These are phyloP conservation scores for Daucus carota DNA, from an alignment of 129 eudicot species.

Conservation along the genomic window DNA sequence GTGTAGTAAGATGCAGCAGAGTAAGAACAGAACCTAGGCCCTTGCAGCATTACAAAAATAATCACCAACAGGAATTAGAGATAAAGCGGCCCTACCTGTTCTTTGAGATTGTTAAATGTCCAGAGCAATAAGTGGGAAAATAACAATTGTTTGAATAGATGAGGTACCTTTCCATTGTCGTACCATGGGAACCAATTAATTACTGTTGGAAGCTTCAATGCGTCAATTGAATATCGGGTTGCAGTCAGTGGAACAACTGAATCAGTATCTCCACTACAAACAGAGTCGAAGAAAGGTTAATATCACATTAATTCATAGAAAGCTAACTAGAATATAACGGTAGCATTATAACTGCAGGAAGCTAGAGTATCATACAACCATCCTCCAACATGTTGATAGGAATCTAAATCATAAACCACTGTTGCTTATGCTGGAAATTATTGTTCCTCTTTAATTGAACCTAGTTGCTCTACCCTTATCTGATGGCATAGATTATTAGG, in stretches of 20 bases:
- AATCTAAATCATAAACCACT: background rate
- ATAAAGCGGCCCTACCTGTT: background rate
- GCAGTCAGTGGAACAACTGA: slow-evolving; percentile 83
- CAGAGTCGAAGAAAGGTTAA: background rate
- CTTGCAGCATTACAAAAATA: background rate
- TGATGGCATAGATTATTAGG: background rate
- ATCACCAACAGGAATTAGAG: background rate
- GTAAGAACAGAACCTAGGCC: too few relatives aligned
- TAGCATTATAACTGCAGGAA: background rate
- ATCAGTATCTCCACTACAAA: slow-evolving; percentile 79
- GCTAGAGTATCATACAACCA: background rate
- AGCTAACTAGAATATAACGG: background rate
- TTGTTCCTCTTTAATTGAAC: background rate
- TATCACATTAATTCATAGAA: background rate
- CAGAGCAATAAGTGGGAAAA: background rate
- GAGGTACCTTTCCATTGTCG: slow-evolving; percentile 55
- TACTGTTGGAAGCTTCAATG: slow-evolving; percentile 65
- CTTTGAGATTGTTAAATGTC: background rate
- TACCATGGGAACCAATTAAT: slow-evolving; percentile 82
- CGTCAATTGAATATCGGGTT: slow-evolving; percentile 76
- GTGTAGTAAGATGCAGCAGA: background rate
- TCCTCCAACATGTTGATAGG: background rate
- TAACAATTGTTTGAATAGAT: background rate
- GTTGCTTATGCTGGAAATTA: background rate
- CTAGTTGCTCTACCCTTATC: background rate